Evolutionary conservation across 148 eudicot genomes (phyloP).

Genomic region (Dysphania ambrosioides): DNA sequence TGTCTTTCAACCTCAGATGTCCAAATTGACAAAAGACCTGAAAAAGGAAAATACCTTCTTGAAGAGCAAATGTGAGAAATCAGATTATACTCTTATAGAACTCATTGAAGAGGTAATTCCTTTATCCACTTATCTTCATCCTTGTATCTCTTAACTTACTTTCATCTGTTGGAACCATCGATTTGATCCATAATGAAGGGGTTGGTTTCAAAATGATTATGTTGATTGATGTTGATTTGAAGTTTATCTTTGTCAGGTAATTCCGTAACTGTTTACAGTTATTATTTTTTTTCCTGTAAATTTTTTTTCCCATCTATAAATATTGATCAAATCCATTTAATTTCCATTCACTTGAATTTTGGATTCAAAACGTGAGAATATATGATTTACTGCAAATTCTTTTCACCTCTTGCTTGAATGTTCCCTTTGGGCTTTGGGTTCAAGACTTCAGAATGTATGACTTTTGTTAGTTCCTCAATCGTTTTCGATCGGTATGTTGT

Average conservation of each 20-base stretch:
- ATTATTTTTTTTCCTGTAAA: neutral
- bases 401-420: no score
- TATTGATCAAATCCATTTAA: neutral
- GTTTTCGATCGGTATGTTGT: neutral
- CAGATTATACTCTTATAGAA: conserved; percentile 81
- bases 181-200: neutral
- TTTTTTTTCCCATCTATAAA: neutral
- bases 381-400: neutral
- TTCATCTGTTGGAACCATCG: neutral
- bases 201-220: neutral
- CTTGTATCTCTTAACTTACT: neutral
- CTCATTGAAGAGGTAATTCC: conserved; percentile 83
- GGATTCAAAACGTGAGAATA: neutral
- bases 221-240: neutral
- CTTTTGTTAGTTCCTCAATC: no score
- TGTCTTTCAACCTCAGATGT: conserved; percentile 55
- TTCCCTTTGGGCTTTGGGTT: no score
- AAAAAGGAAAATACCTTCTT: conserved; percentile 79
- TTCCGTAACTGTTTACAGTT: neutral
- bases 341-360: neutral
- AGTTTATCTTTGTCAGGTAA: neutral
- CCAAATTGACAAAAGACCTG: conserved; percentile 80
- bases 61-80: conserved; percentile 82
- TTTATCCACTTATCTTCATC: neutral
- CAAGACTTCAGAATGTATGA: no score